Percentiles rank a stretch among this genome's conserved stretches.
These are phyloP conservation scores for Mantamonas sphyraenae DNA, from an alignment of 78 protist species.

Conservation along the genomic window DNA sequence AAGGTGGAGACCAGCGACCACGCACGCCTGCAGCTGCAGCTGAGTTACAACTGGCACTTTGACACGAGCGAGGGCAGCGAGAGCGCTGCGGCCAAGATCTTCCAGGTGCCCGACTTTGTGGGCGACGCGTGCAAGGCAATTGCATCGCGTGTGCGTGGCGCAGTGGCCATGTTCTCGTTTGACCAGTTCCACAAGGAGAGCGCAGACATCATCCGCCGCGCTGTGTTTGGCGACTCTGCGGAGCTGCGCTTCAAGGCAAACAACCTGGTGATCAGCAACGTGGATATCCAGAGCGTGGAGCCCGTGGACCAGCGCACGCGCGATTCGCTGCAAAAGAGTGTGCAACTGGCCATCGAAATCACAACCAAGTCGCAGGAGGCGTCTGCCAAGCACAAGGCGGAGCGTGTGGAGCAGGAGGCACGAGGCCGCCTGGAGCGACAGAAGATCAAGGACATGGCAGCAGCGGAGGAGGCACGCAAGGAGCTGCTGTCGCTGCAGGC, in stretches of 20 bases:
- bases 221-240: constrained; percentile 59
- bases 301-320: constrained; percentile 79
- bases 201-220: constrained; percentile 48
- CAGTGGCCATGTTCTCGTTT: constrained; percentile 57
- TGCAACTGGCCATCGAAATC: constrained; percentile 81
- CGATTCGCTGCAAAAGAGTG: constrained; percentile 68
- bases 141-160: constrained; percentile 62
- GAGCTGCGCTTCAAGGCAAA: constrained; percentile 38
- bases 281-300: constrained; percentile 77
- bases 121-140: constrained; percentile 77
- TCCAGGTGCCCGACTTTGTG: constrained; percentile 65
- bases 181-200: constrained; percentile 74
- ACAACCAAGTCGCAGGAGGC: constrained; percentile 83
- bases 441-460: constrained; percentile 52
- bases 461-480: constrained; percentile 46
- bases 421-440: constrained; percentile 69
- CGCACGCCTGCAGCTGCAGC: constrained; percentile 64
- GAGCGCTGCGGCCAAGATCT: constrained; percentile 34
- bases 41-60: constrained; percentile 78
- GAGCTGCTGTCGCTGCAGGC: constrained; percentile 65
- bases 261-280: constrained; percentile 61
- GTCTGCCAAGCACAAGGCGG: constrained; percentile 71
- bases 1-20: constrained; percentile 75
- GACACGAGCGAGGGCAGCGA: neutral
- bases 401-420: constrained; percentile 70